These are phyloP conservation scores for Mycena maculata DNA, from an alignment of 768 basidiomycete species.

Conservation along the genomic window DNA sequence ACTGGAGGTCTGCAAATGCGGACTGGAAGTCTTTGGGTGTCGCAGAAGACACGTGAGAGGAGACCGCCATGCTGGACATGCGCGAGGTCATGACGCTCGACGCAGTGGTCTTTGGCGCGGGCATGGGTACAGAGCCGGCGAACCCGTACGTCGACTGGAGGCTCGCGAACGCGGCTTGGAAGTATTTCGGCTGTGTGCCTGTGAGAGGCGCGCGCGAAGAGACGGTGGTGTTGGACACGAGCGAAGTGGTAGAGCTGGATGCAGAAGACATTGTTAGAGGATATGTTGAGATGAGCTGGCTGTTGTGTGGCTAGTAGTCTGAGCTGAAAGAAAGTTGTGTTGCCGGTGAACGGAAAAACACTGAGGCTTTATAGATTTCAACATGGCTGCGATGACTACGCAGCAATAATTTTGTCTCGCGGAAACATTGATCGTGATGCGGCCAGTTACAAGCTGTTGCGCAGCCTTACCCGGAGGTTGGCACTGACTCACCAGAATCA, in stretches of 20 bases:
- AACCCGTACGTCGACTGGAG: constrained; percentile 28
- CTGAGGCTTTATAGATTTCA: too few species aligned
- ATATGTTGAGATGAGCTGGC: background rate
- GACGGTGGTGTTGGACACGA: constrained; percentile 14
- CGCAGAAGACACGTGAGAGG: background rate
- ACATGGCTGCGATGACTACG: too few species aligned
- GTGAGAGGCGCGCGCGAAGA: constrained; percentile 15
- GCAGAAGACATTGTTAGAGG: constrained; percentile 5
- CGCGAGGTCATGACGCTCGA: background rate
- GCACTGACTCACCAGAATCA: too few species aligned
- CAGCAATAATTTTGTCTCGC: too few species aligned
- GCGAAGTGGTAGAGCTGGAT: constrained; percentile 10
- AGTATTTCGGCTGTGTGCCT: constrained; percentile 11
- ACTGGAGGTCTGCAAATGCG: constrained; percentile 23
- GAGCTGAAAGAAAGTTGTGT: background rate
- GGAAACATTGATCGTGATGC: too few species aligned
- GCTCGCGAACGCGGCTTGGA: constrained; percentile 15
- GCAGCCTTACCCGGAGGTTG: too few species aligned
- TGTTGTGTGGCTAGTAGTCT: background rate
- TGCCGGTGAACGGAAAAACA: too few species aligned
- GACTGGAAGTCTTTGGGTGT: constrained; percentile 16
- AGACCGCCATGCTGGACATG: background rate
- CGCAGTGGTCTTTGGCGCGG: background rate
- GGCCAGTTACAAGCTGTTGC: too few species aligned
- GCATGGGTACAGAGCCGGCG: constrained; percentile 12